Evolutionary conservation across 257 asterid genomes (phyloP).

Genomic region (Capsicum rhomboideum): DNA sequence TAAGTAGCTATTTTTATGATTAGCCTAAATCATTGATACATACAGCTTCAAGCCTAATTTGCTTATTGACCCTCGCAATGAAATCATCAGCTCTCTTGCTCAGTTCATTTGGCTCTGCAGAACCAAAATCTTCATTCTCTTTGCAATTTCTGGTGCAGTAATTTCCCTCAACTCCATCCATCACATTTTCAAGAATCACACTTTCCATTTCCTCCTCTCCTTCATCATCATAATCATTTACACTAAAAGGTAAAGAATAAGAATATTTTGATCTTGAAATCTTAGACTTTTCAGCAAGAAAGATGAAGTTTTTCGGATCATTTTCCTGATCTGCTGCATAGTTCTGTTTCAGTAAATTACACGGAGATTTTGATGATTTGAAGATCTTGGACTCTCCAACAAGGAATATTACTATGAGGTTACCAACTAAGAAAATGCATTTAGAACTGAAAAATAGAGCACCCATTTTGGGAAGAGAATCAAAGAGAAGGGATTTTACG

Average conservation of each 20-base stretch:
- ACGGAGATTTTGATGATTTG: not conserved
- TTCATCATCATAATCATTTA: not conserved
- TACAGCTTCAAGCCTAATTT: slow-evolving; percentile 1
- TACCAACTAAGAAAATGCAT: not conserved
- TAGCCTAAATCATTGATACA: not conserved
- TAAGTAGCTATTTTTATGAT: too few species aligned
- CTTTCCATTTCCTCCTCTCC: not conserved
- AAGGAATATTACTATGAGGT: not conserved
- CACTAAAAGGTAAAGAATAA: not conserved
- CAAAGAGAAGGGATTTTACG: not conserved
- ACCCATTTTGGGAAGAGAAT: not conserved
- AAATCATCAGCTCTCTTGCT: not conserved
- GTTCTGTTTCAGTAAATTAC: not conserved
- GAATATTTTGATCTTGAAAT: not conserved
- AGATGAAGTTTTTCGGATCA: not conserved
- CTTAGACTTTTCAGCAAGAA: not conserved
- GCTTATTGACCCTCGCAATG: not conserved
- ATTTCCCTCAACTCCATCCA: not conserved
- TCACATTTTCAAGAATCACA: not conserved
- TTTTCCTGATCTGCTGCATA: not conserved
- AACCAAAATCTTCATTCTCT: not conserved
- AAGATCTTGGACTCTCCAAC: not conserved
- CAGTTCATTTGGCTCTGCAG: not conserved
- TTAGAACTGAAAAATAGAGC: not conserved
- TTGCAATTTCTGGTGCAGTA: not conserved